phyloP scores from a whole-genome alignment of 116 monocot genomes.

The Posidonia oceanica region DNA sequence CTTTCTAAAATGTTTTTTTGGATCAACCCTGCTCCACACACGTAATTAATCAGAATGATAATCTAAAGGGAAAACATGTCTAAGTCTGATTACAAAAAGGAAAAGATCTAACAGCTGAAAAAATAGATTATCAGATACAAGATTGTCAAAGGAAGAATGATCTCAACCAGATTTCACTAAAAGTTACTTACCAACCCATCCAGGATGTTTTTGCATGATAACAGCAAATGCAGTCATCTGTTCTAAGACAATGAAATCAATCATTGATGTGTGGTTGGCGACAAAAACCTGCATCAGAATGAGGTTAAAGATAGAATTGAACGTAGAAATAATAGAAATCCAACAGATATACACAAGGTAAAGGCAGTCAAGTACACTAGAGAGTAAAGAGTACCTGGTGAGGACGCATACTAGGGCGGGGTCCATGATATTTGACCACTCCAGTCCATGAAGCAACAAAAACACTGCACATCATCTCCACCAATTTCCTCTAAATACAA shows the following conservation, averaged over 20 bases:
- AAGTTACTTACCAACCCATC: constrained; percentile 83
- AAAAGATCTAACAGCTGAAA: background rate
- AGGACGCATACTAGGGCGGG: constrained; percentile 88
- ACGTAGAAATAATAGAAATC: background rate
- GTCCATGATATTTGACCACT: constrained; percentile 93
- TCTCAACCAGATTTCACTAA: background rate
- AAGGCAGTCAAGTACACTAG: background rate
- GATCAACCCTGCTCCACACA: constrained; percentile 59
- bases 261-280: constrained; percentile 99
- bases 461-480: constrained; percentile 95
- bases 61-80: background rate
- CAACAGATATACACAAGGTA: background rate
- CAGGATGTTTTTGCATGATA: constrained; percentile 99
- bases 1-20: constrained; percentile 89
- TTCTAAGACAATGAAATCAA: constrained; percentile 96
- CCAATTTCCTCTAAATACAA: constrained; percentile 63
- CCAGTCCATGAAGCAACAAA: constrained; percentile 99
- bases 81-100: background rate
- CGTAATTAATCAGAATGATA: background rate
- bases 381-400: constrained; percentile 45
- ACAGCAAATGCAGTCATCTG: constrained; percentile 99
- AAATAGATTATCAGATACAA: background rate
- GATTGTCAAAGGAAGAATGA: too few species aligned
- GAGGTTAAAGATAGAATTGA: background rate
- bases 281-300: constrained; percentile 64